A percentile compares a stretch with the other conserved stretches of the same genome.
Evolutionary conservation across 2,329 filamentous ascomycete species (phyloP).

Genomic region (Fusarium sp.): DNA sequence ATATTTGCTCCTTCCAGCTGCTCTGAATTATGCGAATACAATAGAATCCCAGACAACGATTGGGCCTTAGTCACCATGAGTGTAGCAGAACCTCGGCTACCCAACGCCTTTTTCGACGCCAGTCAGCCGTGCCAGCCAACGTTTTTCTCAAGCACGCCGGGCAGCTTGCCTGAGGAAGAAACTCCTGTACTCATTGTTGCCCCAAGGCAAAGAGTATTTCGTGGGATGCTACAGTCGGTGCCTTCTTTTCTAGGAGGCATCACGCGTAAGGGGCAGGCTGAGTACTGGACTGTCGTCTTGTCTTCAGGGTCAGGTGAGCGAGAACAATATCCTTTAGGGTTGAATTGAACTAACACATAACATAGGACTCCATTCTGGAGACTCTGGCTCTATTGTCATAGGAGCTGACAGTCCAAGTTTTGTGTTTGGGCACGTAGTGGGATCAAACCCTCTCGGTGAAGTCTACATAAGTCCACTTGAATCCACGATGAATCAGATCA

Average conservation of each 20-base stretch:
- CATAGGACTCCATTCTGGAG: neutral
- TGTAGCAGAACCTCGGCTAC: neutral
- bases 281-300: neutral
- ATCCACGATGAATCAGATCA: neutral
- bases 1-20: neutral
- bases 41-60: neutral
- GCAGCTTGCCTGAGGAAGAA: neutral
- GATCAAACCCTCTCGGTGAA: neutral
- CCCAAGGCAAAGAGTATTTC: neutral
- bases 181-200: neutral
- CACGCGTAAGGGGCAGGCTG: neutral
- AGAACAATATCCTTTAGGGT: rapidly evolving
- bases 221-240: neutral
- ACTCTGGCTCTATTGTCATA: neutral
- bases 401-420: neutral
- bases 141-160: neutral
- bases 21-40: neutral
- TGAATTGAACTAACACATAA: neutral
- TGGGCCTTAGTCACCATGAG: neutral
- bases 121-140: neutral
- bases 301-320: neutral
- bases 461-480: neutral
- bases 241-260: neutral
- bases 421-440: neutral
- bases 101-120: neutral